Evolutionary conservation across 2,329 filamentous ascomycete species (phyloP), one percentile per base, ranked within the genome.

Genomic region (Bipolaris gigantea): DNA sequence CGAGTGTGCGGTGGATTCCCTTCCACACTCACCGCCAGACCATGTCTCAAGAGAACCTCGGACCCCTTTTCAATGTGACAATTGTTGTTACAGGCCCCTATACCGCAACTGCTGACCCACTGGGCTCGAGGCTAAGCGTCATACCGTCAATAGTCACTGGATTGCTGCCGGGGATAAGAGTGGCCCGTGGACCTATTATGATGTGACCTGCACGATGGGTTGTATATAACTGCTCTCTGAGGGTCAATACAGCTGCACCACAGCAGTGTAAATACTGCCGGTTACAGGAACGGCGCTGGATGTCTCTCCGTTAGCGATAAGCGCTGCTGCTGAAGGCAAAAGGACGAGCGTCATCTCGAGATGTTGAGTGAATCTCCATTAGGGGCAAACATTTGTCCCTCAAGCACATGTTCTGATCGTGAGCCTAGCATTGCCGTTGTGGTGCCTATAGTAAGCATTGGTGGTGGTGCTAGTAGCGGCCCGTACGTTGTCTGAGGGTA

Each of bases 181-280:
- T 73, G 15, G 66, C 61, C n/a, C 73, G 76, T 0, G 69, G 67
- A 5, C 61, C 70, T 13, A 80, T 63, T 23, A 69, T 67, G 65
- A 76, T 79, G 46, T 77, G 75, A 5, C 76, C 77, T 4, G 75
- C 75, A 11, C 75, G 72, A 55, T 79, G 77, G 4, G 75, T 73
- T 0, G 75, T 78, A 55, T 75, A 77, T 1, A 69, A 64, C 5
- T 68, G 50, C 11, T 67, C 63, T 19, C 71, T 67, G 35, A 78
- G 46, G 4, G 72, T 75, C 30, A 79, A 61, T 5, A 73, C 60
- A 4, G 69, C 67, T 5, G 65, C 5, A 59, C 52, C 5, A 64
- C 62, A 18, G 62, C 63, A 10, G 69, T 67, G 16, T 60, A 64
- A 8, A 61, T 53, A 13, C 57, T 57, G 21, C 60, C 64, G 23